phyloP scores from a whole-genome alignment of 129 eudicot species.

The Pulicaria dysenterica region DNA sequence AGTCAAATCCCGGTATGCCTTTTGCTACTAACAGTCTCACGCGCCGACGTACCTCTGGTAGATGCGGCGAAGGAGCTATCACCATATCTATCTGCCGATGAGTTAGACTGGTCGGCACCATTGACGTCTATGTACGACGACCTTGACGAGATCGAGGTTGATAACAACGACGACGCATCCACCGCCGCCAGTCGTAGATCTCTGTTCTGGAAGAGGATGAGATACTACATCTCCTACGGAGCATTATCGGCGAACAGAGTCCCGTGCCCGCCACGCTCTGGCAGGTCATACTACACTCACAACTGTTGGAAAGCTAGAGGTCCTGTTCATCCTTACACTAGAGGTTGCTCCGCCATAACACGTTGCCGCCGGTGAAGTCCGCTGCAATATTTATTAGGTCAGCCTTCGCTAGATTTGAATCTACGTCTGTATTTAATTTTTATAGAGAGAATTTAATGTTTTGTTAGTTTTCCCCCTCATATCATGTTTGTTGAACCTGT shows the following conservation, averaged over 20 bases:
- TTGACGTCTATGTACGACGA: constrained; percentile 33
- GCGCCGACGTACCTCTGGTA: constrained; percentile 21
- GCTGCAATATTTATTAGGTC: background rate
- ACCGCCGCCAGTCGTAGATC: constrained; percentile 46
- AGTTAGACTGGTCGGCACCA: constrained; percentile 32
- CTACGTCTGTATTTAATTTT: background rate
- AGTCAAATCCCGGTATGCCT: constrained; percentile 16
- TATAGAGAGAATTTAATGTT: constrained; percentile 2
- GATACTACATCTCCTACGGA: constrained; percentile 72
- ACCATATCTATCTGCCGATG: constrained; percentile 20
- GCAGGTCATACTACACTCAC: constrained; percentile 84
- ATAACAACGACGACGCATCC: constrained; percentile 4
- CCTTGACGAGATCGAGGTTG: constrained; percentile 21
- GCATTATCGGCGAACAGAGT: constrained; percentile 78
- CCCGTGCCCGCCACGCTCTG: constrained; percentile 88
- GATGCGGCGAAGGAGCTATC: constrained; percentile 1
- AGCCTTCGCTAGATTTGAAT: constrained; percentile 7
- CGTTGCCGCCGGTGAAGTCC: constrained; percentile 66
- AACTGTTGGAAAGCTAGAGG: constrained; percentile 67
- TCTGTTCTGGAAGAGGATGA: constrained; percentile 51
- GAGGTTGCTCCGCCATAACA: constrained; percentile 84
- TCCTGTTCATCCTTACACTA: constrained; percentile 62
- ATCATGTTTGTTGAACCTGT: background rate
- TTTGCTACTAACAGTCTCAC: constrained; percentile 18
- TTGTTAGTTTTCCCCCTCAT: background rate